A percentile compares a stretch with the other conserved stretches of the same genome.
Conservation (phyloP, 2,329 filamentous ascomycete species). For the Fonsecaea multimorphosa region DNA sequence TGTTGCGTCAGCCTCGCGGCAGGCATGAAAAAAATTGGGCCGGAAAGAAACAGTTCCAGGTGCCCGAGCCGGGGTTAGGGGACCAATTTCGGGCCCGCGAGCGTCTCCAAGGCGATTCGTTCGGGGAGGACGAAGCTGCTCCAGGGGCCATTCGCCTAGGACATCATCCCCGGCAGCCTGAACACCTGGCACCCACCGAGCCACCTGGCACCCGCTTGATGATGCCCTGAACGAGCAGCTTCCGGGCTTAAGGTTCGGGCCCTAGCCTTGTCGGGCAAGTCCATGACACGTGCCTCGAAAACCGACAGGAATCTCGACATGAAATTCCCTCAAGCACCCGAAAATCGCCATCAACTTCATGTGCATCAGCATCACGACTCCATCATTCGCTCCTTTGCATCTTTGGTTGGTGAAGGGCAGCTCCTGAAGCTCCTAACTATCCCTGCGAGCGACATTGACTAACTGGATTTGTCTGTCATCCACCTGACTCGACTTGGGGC, state of each 20-base stretch:
- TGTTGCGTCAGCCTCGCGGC: background rate
- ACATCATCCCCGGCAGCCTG: background rate
- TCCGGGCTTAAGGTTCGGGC: background rate
- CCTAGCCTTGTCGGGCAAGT: background rate
- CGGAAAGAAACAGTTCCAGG: background rate
- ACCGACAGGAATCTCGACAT: slow-evolving; percentile 11
- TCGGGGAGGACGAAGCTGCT: slow-evolving; percentile 3
- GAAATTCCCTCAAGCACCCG: slow-evolving; percentile 34
- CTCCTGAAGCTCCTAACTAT: slow-evolving; percentile 26
- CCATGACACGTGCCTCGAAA: slow-evolving; percentile 12
- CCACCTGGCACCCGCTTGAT: no score
- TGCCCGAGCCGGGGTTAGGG: background rate
- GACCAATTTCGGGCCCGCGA: background rate
- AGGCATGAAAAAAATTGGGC: background rate
- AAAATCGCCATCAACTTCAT: slow-evolving; percentile 11
- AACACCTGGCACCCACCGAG: no score
- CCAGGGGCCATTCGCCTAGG: background rate
- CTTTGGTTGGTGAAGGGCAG: slow-evolving; percentile 27
- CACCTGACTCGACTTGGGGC: slow-evolving; percentile 30
- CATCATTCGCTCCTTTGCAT: slow-evolving; percentile 4
- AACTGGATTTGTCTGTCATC: slow-evolving; percentile 27
- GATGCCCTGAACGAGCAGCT: background rate
- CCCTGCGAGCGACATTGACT: slow-evolving; percentile 21
- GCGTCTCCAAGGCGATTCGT: background rate
- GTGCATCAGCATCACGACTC: background rate